Conservation (phyloP, 371 early-diverging fungal genomes). For the Lichtheimia hyalospora region DNA sequence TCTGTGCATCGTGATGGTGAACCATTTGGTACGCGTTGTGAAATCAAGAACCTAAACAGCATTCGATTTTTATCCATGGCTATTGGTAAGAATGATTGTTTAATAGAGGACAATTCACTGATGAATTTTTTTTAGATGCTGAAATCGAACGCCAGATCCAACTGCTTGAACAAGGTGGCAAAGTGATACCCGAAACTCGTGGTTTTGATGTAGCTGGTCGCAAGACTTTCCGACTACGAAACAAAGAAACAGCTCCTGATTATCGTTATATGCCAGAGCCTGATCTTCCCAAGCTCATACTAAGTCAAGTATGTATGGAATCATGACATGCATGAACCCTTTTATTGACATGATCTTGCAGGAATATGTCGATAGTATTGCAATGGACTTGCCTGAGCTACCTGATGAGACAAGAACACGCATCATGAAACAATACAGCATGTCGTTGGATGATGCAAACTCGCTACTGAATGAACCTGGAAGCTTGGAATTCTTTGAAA, state of each 20-base stretch:
- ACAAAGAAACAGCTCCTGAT: constrained; percentile 84
- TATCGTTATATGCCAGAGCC: constrained; percentile 95
- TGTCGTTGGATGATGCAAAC: constrained; percentile 57
- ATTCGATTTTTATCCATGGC: constrained; percentile 71
- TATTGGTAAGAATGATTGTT: constrained; percentile 49
- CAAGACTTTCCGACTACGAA: constrained; percentile 67
- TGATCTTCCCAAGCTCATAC: constrained; percentile 70
- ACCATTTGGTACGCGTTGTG: constrained; percentile 75
- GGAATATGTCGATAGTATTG: constrained; percentile 50
- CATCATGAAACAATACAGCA: constrained; percentile 60
- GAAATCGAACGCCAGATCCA: constrained; percentile 78
- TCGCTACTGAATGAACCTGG: constrained; percentile 74
- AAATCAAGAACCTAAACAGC: constrained; percentile 90
- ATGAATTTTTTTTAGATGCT: constrained; percentile 48
- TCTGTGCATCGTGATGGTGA: constrained; percentile 63
- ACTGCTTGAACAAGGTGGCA: constrained; percentile 51
- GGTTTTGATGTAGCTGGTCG: constrained; percentile 69
- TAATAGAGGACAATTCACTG: neutral
- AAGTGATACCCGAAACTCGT: constrained; percentile 73
- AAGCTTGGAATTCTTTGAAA: constrained; percentile 74
- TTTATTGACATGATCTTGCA: constrained; percentile 9
- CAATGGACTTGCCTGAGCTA: constrained; percentile 63
- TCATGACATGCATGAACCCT: neutral
- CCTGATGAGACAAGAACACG: constrained; percentile 67
- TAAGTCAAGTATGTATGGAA: constrained; percentile 34